phyloP scores from a whole-genome alignment of 768 basidiomycete species.

The Phallus indusiatus region DNA sequence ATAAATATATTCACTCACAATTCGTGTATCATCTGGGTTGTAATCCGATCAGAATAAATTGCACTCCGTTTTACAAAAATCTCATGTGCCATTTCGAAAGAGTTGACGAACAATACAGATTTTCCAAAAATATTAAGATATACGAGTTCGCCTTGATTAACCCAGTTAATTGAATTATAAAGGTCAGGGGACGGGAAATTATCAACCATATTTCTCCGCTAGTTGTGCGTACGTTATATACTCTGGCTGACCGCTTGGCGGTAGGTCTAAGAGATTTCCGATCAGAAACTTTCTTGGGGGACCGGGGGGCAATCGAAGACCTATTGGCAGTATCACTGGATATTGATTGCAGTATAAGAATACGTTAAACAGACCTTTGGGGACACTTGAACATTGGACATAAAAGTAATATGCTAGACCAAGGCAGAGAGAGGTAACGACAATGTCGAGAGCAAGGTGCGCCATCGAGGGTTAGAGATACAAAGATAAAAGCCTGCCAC shows the following conservation, averaged over 20 bases:
- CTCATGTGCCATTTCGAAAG: conserved; percentile 20
- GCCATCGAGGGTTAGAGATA: too few relatives aligned
- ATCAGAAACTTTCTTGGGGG: neutral
- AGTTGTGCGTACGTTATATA: neutral
- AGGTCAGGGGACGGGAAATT: neutral
- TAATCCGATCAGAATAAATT: conserved; percentile 20
- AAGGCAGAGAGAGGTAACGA: too few relatives aligned
- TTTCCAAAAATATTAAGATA: conserved; percentile 1
- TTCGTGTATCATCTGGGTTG: conserved; percentile 5
- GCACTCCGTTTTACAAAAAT: conserved; percentile 19
- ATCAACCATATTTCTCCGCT: neutral
- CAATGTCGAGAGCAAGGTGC: too few relatives aligned
- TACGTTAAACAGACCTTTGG: too few relatives aligned
- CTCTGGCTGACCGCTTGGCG: neutral
- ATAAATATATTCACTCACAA: neutral
- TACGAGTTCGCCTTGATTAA: conserved; percentile 3
- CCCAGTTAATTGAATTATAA: neutral
- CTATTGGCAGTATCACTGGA: neutral
- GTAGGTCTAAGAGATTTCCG: neutral
- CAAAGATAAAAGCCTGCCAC: too few relatives aligned
- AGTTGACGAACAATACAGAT: conserved; percentile 17
- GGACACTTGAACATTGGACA: too few relatives aligned
- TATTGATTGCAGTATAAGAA: too few relatives aligned
- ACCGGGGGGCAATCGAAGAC: neutral
- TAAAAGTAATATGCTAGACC: too few relatives aligned